Evolutionary conservation across 345 rosid species (phyloP).

Genomic region (Eucalyptus regnans): DNA sequence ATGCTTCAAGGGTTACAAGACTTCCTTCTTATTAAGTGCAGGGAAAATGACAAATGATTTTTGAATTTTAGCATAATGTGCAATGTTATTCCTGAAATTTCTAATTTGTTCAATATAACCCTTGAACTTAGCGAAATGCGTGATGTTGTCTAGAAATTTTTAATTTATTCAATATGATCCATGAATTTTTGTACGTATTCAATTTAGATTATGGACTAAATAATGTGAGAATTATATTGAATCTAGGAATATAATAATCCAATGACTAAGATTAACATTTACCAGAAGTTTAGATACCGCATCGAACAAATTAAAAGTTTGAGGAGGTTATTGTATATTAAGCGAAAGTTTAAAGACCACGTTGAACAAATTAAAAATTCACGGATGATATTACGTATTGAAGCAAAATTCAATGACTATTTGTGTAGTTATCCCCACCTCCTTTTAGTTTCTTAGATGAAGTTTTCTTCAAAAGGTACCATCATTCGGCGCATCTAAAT

Average conservation of each 20-base stretch:
- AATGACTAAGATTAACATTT: not conserved
- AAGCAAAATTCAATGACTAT: not conserved
- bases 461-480: not conserved
- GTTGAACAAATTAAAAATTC: accelerated
- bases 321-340: not conserved
- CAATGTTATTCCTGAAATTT: not conserved
- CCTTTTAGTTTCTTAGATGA: not conserved
- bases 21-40: not conserved
- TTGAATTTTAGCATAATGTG: accelerated
- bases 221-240: not conserved
- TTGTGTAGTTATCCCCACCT: not conserved
- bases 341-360: accelerated
- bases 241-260: not conserved
- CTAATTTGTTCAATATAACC: not conserved
- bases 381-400: accelerated
- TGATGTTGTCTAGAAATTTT: accelerated
- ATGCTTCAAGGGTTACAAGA: not conserved
- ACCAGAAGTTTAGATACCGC: accelerated
- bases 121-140: accelerated
- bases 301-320: not conserved
- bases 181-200: not conserved
- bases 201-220: not conserved
- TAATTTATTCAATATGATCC: not conserved
- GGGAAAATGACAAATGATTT: not conserved
- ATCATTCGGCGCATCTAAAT: not conserved